Base-by-base conservation (phyloP, 371 early-diverging fungal species). In the Catenaria anguillulae region DNA sequence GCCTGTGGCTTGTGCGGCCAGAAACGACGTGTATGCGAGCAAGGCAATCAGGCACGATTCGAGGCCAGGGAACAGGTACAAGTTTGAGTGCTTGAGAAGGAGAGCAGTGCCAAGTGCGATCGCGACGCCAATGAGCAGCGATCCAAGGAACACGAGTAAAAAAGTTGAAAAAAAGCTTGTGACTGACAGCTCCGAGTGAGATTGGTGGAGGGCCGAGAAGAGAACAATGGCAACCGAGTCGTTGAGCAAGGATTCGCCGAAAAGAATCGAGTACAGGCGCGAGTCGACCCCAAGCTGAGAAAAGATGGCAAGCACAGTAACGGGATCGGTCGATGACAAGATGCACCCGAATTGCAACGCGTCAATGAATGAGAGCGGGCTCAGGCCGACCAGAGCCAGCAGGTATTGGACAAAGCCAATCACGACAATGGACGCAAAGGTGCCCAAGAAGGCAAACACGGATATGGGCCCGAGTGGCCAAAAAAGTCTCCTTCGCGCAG, bases 301-400 rank as follows among this genome's bases (percentile, higher is more conserved):
- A 68, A 96, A 93, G 43, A 94, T 88, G 19, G 94, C 86, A 54
- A 96, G 75, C 21, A 96, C 86, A 0, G 97, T 92, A 33, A 96
- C 97, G 2, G 97, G 92, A 71, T 96, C 97, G 6, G 97, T 96
- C 5, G 97, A 92, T 5, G 92, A 92, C 62, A 96, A 73, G 61
- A 96, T 88, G 2, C 93, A 78, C 19, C 94, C 93, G 67, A 92
- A 88, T 35, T 89, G 86, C 77, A 93, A 82, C 64, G 88, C 89
- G 68, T 96, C 97, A 62, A 92, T 72, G 40, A 90, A 83, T 24
- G 85, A 77, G 35, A 91, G 73, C 43, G 78, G 75, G 60, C 85
- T 85, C 21, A 88, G 75, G 45, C 87, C 86, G 8, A 86, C 78
- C 34, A 80, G 67, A 17, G 85, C 81, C 56, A 85, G 79, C 5